Conservation (phyloP, 495 filamentous ascomycete species). For the Tuber magnatum region DNA sequence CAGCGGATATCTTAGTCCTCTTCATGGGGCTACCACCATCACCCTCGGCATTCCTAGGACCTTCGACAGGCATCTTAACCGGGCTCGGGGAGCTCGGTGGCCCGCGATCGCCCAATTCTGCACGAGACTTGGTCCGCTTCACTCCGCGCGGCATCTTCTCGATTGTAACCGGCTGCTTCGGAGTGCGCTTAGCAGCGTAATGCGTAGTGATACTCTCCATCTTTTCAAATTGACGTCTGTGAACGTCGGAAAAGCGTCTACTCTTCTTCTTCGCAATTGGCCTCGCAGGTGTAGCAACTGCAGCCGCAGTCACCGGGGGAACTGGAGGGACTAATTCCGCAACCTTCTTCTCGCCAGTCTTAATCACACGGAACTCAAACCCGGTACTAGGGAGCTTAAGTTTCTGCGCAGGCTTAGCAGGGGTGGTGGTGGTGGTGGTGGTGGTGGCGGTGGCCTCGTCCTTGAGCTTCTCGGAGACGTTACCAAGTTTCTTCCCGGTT, state of each 20-base stretch:
- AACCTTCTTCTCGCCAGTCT: background rate
- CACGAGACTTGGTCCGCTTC: constrained; percentile 33
- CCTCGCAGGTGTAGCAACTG: constrained; percentile 4
- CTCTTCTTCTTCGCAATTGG: constrained; percentile 14
- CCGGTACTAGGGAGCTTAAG: background rate
- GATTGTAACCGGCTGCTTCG: constrained; percentile 32
- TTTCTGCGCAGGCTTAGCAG: background rate
- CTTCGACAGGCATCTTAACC: constrained; percentile 10
- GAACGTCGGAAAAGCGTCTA: constrained; percentile 33
- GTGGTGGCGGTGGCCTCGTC: constrained; percentile 9
- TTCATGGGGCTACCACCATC: constrained; percentile 23
- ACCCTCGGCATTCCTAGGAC: constrained; percentile 12
- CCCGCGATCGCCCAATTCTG: constrained; percentile 27
- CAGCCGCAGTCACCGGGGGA: background rate
- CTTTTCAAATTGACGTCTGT: constrained; percentile 34
- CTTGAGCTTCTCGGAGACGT: background rate
- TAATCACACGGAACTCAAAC: background rate
- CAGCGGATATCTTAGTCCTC: constrained; percentile 30
- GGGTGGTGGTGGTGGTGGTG: constrained; percentile 8
- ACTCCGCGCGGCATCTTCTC: constrained; percentile 36
- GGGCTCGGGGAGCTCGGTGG: constrained; percentile 25
- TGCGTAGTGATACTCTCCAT: constrained; percentile 39
- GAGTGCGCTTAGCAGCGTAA: constrained; percentile 36
- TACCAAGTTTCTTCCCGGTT: constrained; percentile 7
- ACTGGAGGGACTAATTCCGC: constrained; percentile 1